Base-by-base conservation (phyloP, 306 rosid species). In the Morella rubra region DNA sequence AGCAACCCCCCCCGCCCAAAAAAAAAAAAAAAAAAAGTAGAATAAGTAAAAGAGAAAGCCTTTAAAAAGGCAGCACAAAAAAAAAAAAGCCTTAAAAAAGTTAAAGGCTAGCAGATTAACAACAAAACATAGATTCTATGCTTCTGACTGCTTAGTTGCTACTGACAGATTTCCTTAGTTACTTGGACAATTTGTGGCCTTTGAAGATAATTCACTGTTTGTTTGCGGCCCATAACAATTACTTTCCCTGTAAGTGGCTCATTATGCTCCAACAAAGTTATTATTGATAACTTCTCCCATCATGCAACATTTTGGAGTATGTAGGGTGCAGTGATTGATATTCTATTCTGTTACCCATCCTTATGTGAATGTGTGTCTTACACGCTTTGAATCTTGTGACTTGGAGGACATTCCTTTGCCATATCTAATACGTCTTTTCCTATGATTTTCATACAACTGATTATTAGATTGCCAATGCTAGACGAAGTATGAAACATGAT, bases 401-500 rank as follows among this genome's bases (percentile, higher is more conserved):
- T 7, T 7, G 47, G 4, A 40, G 24, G 44, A 66, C 6, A 58
- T 22, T 22, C 22, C 60, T 4, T 53, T 65, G 20, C 55, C 44
- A 54, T 69, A 19, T 37, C 65, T 66, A 53, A 45, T 62, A 70
- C 54, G 32, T 54, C n/a, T 73, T 75, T 76, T 40, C 32, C 51
- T 45, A 41, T 73, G 66, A 19, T 66, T 24, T 62, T 67, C 40
- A 50, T 52, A 47, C 68, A 45, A 46, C 77, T 56, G 44, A 75
- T 81, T 69, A 64, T 61, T 84, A 93, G 98, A 88, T 93, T 74
- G 78, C 89, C 61, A 92, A 85, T 81, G 90, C 90, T 51, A 88
- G 82, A 77, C 89, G 93, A 83, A 92, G 97, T 76, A 83, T 92
- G 98, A 95, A 85, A 50, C 98, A 95, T 75, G 89, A 92, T 71